Base-by-base conservation (phyloP, 345 rosid species). In the Balakata baccata region DNA sequence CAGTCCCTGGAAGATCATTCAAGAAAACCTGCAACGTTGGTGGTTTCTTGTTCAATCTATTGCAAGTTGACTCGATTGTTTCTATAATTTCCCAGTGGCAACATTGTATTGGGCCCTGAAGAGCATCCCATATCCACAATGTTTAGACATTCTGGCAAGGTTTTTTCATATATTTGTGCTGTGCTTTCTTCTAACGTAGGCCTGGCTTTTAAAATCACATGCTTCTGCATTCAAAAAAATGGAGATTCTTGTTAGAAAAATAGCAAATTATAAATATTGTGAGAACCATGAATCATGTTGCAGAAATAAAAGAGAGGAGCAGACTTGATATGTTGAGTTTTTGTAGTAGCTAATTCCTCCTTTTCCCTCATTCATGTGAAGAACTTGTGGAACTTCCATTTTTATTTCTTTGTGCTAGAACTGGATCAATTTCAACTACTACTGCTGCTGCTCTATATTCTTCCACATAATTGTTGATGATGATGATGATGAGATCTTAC, bases 1-100 rank as follows among this genome's bases (percentile, higher is more conserved):
- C 92, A 72, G 83, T 86, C 46, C 25, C 68, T n/a, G 84, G 84
- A 34, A 88, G 88, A 81, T 87, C 89, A 50, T 84, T 84, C 14
- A 87, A 74, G 66, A 79, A 77, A 45, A 84, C 79, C n/a, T 82
- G 86, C 64, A 80, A 69, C 29, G 72, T 77, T 0, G 84, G 87
- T 14, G 74, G 69, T 22, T 43, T 73, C 18, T 6, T 70, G 22
- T 79, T 62, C 45, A 37, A 5, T 29, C 60, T 29, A 54, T 45
- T 66, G 46, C 64, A 76, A 0, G 78, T 14, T 41, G 37, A 65
- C 13, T 61, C 52, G 16, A 84, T 52, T 9, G 53, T 58, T 1
- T 82, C 78, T 4, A 80, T 22, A 13, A 77, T 5, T 59, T 67
- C 69, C 29, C 74, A 79, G 6, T 1, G 74, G 51, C 4, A 82